These are phyloP conservation scores for Trametes cinnabarina DNA, from an alignment of 768 basidiomycete species.

Conservation along the genomic window DNA sequence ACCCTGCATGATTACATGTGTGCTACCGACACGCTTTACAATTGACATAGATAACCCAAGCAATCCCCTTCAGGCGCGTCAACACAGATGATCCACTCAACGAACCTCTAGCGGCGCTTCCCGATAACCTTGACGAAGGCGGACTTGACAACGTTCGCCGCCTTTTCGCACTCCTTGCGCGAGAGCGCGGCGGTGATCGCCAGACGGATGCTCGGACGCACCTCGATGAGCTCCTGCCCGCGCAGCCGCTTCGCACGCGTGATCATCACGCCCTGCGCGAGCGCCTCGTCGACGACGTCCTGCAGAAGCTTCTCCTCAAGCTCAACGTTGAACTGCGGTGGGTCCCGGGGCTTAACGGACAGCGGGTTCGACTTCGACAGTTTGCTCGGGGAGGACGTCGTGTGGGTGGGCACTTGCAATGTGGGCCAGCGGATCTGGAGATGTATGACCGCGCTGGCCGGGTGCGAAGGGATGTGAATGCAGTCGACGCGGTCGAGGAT, in stretches of 20 bases:
- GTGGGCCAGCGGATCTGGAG: slow-evolving; percentile 55
- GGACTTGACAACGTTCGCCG: slow-evolving; percentile 67
- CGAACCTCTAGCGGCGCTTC: slow-evolving; percentile 45
- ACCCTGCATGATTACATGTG: neutral
- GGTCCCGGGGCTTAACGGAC: slow-evolving; percentile 46
- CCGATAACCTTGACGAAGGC: slow-evolving; percentile 73
- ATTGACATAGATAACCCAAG: neutral
- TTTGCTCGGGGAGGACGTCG: slow-evolving; percentile 30
- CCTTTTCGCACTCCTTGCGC: slow-evolving; percentile 92
- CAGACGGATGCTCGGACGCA: slow-evolving; percentile 82
- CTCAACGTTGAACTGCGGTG: slow-evolving; percentile 50
- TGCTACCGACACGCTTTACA: neutral
- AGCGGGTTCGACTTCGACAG: slow-evolving; percentile 54
- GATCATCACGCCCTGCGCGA: slow-evolving; percentile 79
- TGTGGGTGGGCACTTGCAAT: slow-evolving; percentile 20
- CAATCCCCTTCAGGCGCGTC: too few relatives aligned
- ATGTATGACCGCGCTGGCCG: slow-evolving; percentile 86
- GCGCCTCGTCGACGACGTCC: slow-evolving; percentile 87
- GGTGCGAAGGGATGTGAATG: slow-evolving; percentile 83
- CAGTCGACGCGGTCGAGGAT: slow-evolving; percentile 81
- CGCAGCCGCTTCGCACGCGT: slow-evolving; percentile 80
- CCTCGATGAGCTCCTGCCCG: slow-evolving; percentile 81
- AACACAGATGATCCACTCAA: neutral
- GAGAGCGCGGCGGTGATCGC: slow-evolving; percentile 75
- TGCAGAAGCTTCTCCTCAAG: slow-evolving; percentile 81